Base-by-base conservation (phyloP, 2,329 filamentous ascomycete species). In the Aspergillus latus region DNA sequence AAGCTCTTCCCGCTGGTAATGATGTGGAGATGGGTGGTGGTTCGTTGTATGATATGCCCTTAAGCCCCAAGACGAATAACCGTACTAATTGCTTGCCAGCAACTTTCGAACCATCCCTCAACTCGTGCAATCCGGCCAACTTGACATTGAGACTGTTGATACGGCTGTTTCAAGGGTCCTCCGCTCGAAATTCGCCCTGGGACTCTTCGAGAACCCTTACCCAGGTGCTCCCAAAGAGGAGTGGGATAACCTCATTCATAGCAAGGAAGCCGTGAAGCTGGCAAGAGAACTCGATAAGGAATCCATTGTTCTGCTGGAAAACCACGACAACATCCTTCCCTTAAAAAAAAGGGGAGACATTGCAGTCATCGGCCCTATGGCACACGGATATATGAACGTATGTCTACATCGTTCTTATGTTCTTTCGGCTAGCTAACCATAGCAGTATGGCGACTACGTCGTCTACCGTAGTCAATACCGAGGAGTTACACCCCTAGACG, bases 1-100 rank as follows among this genome's bases (percentile, higher is more conserved):
- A 82, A 72, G 76, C 84, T 7, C 78, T 91, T 4, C 84, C 84
- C 0, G 85, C 87, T 4, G 88, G 88, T 2, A 88, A 85, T 48
- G 88, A 90, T 44, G 68, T 88, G 10, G 88, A 91, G 65, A 90
- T 90, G 88, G 88, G 88, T 10, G 88, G 88, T 40, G 88, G 88
- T 16, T 87, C 84, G 16, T 90, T 84, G 71, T 73, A 61, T 61
- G 71, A 43, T 2, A 21, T 10, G 11, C 4, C 28, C 5, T 6
- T 3, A 15, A 29, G 10, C 2, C 5, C 21, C 15, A 34, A 10
- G 21, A 21, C 21, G 13, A 45, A 11, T 2, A 26, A 5, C 1
- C 39, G 4, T 40, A 44, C n/a, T 50, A n/a, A 37, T 6, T 15
- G 21, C 37, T 21, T 1, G n/a, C 42, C 37, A 73, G 71, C 76